Evolutionary conservation across 768 basidiomycete genomes (phyloP).

Genomic region (Kwoniella sp.): DNA sequence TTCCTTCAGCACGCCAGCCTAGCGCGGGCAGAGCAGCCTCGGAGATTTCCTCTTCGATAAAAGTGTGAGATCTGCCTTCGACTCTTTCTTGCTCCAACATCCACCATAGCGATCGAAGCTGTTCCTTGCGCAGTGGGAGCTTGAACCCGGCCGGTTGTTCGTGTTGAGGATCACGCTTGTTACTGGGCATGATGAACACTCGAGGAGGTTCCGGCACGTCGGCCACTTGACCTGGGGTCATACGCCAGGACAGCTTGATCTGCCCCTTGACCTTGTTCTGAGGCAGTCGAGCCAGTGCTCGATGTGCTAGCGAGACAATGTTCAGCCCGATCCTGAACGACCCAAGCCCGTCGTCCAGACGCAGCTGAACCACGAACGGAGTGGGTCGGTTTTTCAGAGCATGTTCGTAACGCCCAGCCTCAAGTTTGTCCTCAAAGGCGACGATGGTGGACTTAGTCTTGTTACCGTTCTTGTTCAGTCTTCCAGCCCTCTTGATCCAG

Average conservation of each 20-base stretch:
- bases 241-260: conserved; percentile 66
- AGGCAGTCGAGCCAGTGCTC: conserved; percentile 76
- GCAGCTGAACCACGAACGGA: conserved; percentile 78
- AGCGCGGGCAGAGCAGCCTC: conserved; percentile 80
- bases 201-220: conserved; percentile 53
- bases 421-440: conserved; percentile 74
- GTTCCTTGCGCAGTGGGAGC: conserved; percentile 70
- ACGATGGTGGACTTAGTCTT: conserved; percentile 58
- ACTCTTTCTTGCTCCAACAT: conserved; percentile 75
- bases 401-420: conserved; percentile 86
- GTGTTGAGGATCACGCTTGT: conserved; percentile 63
- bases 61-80: conserved; percentile 59
- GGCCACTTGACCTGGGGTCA: conserved; percentile 51
- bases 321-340: conserved; percentile 81
- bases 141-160: conserved; percentile 75
- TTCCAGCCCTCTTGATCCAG: conserved; percentile 59
- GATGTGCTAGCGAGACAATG: conserved; percentile 77
- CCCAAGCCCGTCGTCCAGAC: conserved; percentile 59
- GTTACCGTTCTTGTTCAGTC: conserved; percentile 35
- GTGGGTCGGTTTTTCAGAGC: conserved; percentile 76
- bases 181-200: conserved; percentile 69
- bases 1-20: conserved; percentile 92
- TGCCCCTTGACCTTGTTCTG: conserved; percentile 55
- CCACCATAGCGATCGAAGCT: conserved; percentile 85
- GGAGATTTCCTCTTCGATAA: conserved; percentile 89